These are phyloP conservation scores for Pseudogymnoascus sp. DNA, from an alignment of 2,329 filamentous ascomycete species.

Conservation along the genomic window DNA sequence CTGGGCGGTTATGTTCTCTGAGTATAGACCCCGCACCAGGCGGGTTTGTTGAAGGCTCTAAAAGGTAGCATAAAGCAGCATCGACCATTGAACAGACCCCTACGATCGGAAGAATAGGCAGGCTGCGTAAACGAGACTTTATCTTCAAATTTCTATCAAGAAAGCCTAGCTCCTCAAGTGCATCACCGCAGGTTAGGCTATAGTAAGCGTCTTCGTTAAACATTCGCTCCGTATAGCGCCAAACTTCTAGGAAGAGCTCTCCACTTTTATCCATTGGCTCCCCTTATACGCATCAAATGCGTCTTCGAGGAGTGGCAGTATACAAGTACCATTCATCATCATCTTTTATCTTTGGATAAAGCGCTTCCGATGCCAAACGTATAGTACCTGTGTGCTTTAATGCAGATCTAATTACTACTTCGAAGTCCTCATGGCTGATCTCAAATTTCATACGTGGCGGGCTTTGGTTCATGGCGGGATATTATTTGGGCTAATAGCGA, in stretches of 20 bases:
- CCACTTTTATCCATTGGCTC: background rate
- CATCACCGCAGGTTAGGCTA: too few species aligned
- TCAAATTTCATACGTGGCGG: background rate
- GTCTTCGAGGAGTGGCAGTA: background rate
- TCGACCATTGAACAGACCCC: too few species aligned
- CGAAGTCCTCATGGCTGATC: background rate
- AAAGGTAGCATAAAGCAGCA: background rate
- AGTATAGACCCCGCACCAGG: background rate
- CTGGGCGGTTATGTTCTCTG: background rate
- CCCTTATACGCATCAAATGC: background rate
- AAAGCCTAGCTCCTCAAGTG: too few species aligned
- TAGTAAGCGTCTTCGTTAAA: too few species aligned
- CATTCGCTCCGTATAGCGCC: background rate
- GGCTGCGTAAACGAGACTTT: too few species aligned
- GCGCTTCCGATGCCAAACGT: background rate
- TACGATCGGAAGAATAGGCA: too few species aligned
- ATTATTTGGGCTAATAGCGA: too few species aligned
- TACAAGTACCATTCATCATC: background rate
- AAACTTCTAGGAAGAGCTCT: background rate
- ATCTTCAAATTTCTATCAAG: too few species aligned
- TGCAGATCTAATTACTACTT: background rate
- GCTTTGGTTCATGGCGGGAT: too few species aligned
- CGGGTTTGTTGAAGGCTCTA: background rate
- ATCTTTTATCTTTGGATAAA: background rate
- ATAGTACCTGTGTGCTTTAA: background rate